These are phyloP conservation scores for Ogataea ganodermae DNA, from an alignment of 805 yeast genomes.

Conservation along the genomic window DNA sequence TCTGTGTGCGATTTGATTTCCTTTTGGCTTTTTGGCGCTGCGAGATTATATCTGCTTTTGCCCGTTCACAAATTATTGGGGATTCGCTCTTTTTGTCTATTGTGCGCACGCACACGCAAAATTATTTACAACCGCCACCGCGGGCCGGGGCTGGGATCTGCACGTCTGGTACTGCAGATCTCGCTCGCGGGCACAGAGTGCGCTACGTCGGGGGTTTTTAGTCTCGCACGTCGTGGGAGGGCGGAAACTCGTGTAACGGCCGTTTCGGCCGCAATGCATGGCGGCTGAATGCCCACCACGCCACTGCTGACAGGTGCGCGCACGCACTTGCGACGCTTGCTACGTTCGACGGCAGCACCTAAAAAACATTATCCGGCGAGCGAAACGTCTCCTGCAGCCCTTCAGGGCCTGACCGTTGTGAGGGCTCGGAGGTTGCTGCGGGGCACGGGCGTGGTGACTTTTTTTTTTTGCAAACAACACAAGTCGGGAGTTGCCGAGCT, in stretches of 20 bases:
- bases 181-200: background rate
- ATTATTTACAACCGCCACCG: constrained; percentile 6
- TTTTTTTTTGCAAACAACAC: background rate
- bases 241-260: background rate
- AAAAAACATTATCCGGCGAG: background rate
- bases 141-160: constrained; percentile 9
- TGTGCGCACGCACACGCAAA: background rate
- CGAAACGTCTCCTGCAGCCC: background rate
- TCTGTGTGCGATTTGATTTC: background rate
- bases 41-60: constrained; percentile 5
- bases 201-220: background rate
- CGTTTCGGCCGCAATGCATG: background rate
- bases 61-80: constrained; percentile 1
- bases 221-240: background rate
- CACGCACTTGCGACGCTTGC: constrained; percentile 1
- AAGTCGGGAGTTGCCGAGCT: no score
- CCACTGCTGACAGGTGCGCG: background rate
- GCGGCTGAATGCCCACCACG: background rate
- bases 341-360: background rate
- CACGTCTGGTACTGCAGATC: constrained; percentile 5
- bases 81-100: constrained; percentile 3
- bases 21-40: constrained; percentile 1
- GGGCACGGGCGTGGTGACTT: background rate
- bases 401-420: background rate
- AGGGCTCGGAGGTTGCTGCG: background rate